Percentiles rank a stretch among this genome's conserved stretches.
Conservation (phyloP, 164 flowering plant genomes). For the Liquidambar formosana region DNA sequence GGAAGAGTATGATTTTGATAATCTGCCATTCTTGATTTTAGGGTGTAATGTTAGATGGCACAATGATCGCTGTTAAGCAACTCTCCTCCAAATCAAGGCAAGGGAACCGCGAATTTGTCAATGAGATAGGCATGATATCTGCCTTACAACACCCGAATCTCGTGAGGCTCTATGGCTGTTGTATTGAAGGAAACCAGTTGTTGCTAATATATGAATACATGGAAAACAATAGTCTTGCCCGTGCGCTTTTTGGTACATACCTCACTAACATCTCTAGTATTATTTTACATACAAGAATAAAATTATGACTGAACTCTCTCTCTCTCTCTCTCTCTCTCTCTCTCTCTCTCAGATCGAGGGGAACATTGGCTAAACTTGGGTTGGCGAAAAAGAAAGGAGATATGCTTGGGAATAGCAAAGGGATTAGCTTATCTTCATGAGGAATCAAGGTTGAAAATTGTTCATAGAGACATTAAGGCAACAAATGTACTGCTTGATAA, state of each 20-base stretch:
- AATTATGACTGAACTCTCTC: too few relatives aligned
- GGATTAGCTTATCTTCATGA: conserved; percentile 84
- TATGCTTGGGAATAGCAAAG: conserved; percentile 63
- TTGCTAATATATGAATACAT: conserved; percentile 69
- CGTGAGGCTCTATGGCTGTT: conserved; percentile 71
- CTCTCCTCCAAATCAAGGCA: conserved; percentile 77
- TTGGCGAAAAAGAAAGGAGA: conserved; percentile 62
- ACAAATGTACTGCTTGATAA: conserved; percentile 71
- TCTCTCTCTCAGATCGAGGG: conserved; percentile 30
- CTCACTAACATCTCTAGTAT: not conserved
- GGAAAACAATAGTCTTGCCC: conserved; percentile 70
- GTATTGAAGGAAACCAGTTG: conserved; percentile 71
- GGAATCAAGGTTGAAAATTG: conserved; percentile 75
- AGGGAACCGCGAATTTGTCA: conserved; percentile 81
- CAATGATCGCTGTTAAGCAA: conserved; percentile 66
- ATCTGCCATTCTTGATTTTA: conserved; percentile 13
- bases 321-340: not conserved
- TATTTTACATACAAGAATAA: too few relatives aligned
- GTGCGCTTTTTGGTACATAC: conserved; percentile 62
- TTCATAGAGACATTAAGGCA: conserved; percentile 78
- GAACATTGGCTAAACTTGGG: conserved; percentile 38
- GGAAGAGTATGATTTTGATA: too few relatives aligned
- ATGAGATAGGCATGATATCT: conserved; percentile 82
- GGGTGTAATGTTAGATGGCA: conserved; percentile 62
- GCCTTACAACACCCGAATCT: conserved; percentile 68